phyloP scores from a whole-genome alignment of 176 grass and related monocot species.

The Triticum timopheevii region DNA sequence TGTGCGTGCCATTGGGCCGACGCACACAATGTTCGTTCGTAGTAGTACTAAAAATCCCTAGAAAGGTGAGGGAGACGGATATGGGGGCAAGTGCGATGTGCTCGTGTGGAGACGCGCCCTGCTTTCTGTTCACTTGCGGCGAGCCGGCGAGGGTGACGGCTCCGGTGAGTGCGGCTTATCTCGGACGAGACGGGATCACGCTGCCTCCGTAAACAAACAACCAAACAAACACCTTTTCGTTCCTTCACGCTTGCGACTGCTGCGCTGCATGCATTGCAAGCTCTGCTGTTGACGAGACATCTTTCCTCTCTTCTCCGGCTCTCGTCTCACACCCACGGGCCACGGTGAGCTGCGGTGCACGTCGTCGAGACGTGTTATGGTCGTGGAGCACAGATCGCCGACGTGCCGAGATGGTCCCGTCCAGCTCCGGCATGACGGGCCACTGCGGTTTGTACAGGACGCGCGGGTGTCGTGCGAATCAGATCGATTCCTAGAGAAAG shows the following conservation, averaged over 20 bases:
- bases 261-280: too few species aligned
- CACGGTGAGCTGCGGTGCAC: not conserved
- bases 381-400: not conserved
- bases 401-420: not conserved
- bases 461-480: too few species aligned
- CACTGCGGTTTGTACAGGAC: not conserved
- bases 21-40: not conserved
- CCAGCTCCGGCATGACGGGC: not conserved
- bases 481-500: too few species aligned
- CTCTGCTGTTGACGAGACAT: not conserved
- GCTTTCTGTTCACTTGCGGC: not conserved
- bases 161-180: not conserved
- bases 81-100: not conserved
- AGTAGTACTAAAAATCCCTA: not conserved
- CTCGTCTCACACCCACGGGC: not conserved
- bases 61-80: not conserved
- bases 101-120: not conserved
- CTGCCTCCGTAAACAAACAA: not conserved
- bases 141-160: not conserved
- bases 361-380: not conserved
- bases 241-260: conserved; percentile 2
- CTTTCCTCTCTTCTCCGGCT: not conserved
- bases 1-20: not conserved
- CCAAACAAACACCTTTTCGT: not conserved
- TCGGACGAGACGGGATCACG: not conserved